Percentiles rank a stretch among this genome's conserved stretches.
Conservation (phyloP, 2,329 filamentous ascomycete genomes). For the Fusarium drepaniforme region DNA sequence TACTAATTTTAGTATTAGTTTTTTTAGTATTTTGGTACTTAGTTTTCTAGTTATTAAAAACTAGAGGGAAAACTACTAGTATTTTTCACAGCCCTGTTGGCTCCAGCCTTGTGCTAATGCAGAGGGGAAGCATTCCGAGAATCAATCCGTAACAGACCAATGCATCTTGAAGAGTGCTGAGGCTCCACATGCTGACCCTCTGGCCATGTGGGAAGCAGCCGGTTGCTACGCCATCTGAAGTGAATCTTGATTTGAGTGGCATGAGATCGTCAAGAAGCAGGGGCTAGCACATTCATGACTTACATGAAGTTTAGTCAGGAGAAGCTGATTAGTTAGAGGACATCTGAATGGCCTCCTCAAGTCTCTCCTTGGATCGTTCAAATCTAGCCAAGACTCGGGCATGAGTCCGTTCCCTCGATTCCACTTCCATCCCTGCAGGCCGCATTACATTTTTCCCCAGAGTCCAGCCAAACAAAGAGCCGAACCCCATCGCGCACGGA, state of each 20-base stretch:
- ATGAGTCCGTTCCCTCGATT: not conserved
- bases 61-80: too few relatives aligned
- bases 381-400: not conserved
- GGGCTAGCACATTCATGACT: not conserved
- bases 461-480: not conserved
- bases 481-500: not conserved
- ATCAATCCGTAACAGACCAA: conserved; percentile 1
- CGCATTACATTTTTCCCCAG: not conserved
- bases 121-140: not conserved
- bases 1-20: too few relatives aligned
- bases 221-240: not conserved
- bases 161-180: not conserved
- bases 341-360: not conserved
- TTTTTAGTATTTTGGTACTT: too few relatives aligned
- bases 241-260: not conserved
- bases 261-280: not conserved
- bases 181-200: not conserved
- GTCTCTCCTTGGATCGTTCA: not conserved
- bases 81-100: not conserved
- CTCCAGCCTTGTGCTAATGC: not conserved
- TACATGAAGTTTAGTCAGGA: not conserved
- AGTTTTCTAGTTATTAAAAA: too few relatives aligned
- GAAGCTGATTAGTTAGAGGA: not conserved
- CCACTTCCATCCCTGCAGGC: not conserved
- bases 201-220: not conserved